Percentiles rank a stretch among this genome's conserved stretches.
Conservation (phyloP, 2,329 filamentous ascomycete genomes). For the Claviceps paspali region DNA sequence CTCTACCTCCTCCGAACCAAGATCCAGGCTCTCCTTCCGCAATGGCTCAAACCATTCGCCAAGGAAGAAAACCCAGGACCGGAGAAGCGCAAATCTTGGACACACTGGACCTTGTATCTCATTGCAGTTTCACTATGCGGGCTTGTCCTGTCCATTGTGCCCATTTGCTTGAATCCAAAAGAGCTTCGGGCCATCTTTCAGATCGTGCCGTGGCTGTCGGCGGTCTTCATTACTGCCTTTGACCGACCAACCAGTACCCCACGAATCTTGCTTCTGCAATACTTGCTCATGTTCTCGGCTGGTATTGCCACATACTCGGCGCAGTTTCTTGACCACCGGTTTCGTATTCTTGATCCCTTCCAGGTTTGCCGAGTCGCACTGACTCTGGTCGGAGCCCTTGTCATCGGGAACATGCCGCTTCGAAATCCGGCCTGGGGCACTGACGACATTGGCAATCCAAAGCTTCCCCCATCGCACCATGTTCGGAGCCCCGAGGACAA, state of each 20-base stretch:
- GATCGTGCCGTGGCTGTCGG: constrained; percentile 24
- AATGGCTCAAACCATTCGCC: constrained; percentile 29
- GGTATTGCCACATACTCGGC: constrained; percentile 16
- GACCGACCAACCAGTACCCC: constrained; percentile 27
- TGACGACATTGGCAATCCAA: constrained; percentile 16
- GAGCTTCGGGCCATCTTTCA: constrained; percentile 17
- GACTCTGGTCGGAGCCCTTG: constrained; percentile 12
- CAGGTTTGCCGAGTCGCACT: constrained; percentile 12
- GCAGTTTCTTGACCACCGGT: constrained; percentile 14
- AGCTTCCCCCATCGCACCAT: constrained; percentile 14
- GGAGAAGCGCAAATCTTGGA: constrained; percentile 19
- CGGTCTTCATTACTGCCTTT: constrained; percentile 20
- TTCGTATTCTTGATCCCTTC: constrained; percentile 10
- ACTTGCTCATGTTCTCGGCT: constrained; percentile 19
- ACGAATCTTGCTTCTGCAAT: constrained; percentile 24
- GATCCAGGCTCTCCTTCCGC: constrained; percentile 18
- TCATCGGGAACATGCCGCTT: constrained; percentile 22
- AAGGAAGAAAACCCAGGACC: constrained; percentile 17
- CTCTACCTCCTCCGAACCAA: constrained; percentile 14
- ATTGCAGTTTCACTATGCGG: constrained; percentile 18
- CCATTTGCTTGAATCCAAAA: constrained; percentile 15
- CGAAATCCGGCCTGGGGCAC: constrained; percentile 20
- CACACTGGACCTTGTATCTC: constrained; percentile 23
- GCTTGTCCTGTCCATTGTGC: constrained; percentile 17
- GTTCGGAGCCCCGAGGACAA: constrained; percentile 67